Conservation (phyloP, 768 basidiomycete genomes). For the Trametes cingulata region DNA sequence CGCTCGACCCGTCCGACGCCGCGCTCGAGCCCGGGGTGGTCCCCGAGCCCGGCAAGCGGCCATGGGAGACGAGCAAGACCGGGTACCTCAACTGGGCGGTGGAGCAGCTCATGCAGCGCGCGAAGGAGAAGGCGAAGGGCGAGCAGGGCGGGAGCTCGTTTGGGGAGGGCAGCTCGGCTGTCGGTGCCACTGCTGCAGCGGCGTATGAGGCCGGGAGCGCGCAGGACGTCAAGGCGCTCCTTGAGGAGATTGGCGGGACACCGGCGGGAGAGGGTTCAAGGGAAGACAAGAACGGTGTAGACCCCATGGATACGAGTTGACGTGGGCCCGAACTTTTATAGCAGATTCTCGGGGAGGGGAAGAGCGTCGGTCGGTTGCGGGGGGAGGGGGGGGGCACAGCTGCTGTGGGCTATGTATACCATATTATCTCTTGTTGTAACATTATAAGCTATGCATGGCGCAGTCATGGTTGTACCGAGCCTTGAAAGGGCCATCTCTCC, state of each 20-base stretch:
- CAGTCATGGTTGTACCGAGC: too few relatives aligned
- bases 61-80: conserved; percentile 74
- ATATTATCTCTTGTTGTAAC: too few relatives aligned
- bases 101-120: conserved; percentile 46
- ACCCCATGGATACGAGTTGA: conserved; percentile 13
- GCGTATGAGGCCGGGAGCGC: conserved; percentile 24
- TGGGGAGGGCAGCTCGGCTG: conserved; percentile 25
- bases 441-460: too few relatives aligned
- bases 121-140: conserved; percentile 27
- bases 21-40: conserved; percentile 17
- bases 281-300: neutral
- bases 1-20: conserved; percentile 24
- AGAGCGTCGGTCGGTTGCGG: too few relatives aligned
- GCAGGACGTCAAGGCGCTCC: conserved; percentile 24
- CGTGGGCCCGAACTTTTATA: too few relatives aligned
- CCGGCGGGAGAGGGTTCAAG: too few relatives aligned
- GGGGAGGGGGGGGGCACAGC: too few relatives aligned
- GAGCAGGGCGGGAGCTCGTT: conserved; percentile 14
- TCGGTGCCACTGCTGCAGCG: conserved; percentile 19
- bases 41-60: conserved; percentile 63
- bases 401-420: too few relatives aligned
- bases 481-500: too few relatives aligned
- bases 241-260: conserved; percentile 15
- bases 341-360: too few relatives aligned
- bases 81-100: conserved; percentile 83